phyloP scores from a whole-genome alignment of 139 green algal genomes.

The Pleodorina starrii region DNA sequence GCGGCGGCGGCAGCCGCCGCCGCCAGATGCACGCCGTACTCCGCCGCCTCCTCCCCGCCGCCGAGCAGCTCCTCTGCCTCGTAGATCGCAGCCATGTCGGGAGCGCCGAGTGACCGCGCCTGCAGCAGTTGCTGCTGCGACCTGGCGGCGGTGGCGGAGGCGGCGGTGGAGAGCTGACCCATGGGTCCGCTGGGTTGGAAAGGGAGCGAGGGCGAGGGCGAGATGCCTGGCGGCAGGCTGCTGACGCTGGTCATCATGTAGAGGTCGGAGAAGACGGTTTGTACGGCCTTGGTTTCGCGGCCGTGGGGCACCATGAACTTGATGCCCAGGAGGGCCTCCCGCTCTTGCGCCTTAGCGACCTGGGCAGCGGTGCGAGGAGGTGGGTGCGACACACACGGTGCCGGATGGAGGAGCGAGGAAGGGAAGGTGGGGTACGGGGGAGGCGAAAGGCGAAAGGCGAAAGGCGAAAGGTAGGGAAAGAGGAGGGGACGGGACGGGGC shows the following conservation, averaged over 20 bases:
- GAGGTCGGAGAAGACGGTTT: slow-evolving; percentile 26
- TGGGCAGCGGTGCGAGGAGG: not conserved
- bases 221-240: not conserved
- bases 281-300: not conserved
- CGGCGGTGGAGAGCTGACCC: no score
- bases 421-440: no score
- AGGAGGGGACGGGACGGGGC: no score
- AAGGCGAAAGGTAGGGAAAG: no score
- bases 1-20: not conserved
- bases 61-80: not conserved
- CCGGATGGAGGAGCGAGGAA: not conserved
- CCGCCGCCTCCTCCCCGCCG: not conserved
- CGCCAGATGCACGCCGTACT: not conserved
- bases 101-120: not conserved
- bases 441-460: no score
- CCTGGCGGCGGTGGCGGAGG: not conserved
- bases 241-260: not conserved
- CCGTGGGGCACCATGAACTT: slow-evolving; percentile 35
- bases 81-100: not conserved
- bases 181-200: no score
- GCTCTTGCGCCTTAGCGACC: slow-evolving; percentile 46
- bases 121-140: not conserved
- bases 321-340: slow-evolving; percentile 26
- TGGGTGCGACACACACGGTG: no score
- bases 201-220: no score